Conservation (phyloP, 768 basidiomycete species). For the Tricholomella constricta region DNA sequence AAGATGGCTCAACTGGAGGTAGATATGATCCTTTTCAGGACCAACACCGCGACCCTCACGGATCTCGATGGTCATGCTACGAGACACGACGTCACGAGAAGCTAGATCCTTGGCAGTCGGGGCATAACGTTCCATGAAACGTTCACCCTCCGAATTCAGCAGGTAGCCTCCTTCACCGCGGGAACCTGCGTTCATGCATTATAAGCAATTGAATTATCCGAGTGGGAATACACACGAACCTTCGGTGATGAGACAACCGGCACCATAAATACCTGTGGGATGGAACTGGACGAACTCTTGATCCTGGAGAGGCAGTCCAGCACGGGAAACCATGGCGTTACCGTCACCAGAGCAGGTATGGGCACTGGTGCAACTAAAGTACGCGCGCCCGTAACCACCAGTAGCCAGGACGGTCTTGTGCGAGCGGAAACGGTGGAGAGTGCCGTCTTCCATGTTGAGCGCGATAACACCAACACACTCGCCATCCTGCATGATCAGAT, state of each 20-base stretch:
- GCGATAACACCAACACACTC: conserved; percentile 99
- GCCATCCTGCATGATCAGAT: conserved; percentile 97
- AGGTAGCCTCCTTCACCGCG: conserved; percentile 99
- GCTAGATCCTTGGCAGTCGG: conserved; percentile 99
- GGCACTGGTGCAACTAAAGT: conserved; percentile 98
- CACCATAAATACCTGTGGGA: conserved; percentile 99
- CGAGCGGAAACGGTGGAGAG: conserved; percentile 95
- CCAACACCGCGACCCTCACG: conserved; percentile 99
- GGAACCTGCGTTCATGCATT: conserved; percentile 60
- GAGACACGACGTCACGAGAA: conserved; percentile 98
- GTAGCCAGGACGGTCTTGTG: conserved; percentile 99
- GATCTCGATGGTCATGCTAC: conserved; percentile 98
- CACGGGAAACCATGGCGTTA: conserved; percentile 97
- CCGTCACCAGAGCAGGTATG: conserved; percentile 99
- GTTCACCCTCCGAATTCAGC: conserved; percentile 97
- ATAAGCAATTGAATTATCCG: background rate
- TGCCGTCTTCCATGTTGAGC: conserved; percentile 99
- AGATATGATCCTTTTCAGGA: conserved; percentile 96
- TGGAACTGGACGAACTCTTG: conserved; percentile 99
- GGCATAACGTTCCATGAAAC: conserved; percentile 99
- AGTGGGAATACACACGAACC: conserved; percentile 45
- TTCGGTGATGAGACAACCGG: conserved; percentile 98
- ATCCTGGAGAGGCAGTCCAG: conserved; percentile 96
- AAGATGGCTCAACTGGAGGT: conserved; percentile 94
- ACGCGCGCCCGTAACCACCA: conserved; percentile 96